Conservation (phyloP, 148 eudicot genomes). For the Oxyria digyna region DNA sequence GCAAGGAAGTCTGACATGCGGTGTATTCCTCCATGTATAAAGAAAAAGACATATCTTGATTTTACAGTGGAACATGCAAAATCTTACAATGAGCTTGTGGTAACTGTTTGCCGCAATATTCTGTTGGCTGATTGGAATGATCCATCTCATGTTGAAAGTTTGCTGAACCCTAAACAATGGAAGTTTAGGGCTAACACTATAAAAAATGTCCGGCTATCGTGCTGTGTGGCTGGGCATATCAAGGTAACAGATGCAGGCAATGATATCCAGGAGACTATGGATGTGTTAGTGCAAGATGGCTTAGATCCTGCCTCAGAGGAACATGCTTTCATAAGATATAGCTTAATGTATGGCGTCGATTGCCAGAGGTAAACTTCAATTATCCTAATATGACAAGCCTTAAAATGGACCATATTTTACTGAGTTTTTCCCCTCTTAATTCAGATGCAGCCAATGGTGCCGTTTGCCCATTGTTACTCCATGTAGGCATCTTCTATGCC, state of each 20-base stretch:
- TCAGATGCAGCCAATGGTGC: slow-evolving; percentile 87
- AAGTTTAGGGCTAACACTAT: slow-evolving; percentile 62
- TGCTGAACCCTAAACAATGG: slow-evolving; percentile 88
- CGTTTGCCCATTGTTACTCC: slow-evolving; percentile 94
- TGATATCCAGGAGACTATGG: slow-evolving; percentile 98
- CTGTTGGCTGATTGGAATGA: slow-evolving; percentile 98
- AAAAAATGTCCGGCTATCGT: slow-evolving; percentile 78
- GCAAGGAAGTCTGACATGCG: slow-evolving; percentile 78
- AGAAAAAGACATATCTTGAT: slow-evolving; percentile 48
- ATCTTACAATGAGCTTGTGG: slow-evolving; percentile 86
- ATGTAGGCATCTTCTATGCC: slow-evolving; percentile 88
- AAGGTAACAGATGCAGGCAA: slow-evolving; percentile 70
- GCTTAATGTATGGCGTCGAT: slow-evolving; percentile 56
- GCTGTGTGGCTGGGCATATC: slow-evolving; percentile 95
- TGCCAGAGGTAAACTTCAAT: slow-evolving; percentile 63
- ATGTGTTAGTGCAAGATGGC: slow-evolving; percentile 54
- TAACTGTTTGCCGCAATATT: slow-evolving; percentile 82
- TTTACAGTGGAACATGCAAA: slow-evolving; percentile 75
- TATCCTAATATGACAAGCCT: background rate
- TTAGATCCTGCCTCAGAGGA: slow-evolving; percentile 62
- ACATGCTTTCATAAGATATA: slow-evolving; percentile 45
- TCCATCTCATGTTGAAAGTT: slow-evolving; percentile 93
- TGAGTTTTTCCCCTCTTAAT: slow-evolving; percentile 12
- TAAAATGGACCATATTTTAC: background rate
- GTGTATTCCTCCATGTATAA: slow-evolving; percentile 82